Evolutionary conservation across 139 green algal genomes (phyloP).

Genomic region (Desmodesmus armatus): DNA sequence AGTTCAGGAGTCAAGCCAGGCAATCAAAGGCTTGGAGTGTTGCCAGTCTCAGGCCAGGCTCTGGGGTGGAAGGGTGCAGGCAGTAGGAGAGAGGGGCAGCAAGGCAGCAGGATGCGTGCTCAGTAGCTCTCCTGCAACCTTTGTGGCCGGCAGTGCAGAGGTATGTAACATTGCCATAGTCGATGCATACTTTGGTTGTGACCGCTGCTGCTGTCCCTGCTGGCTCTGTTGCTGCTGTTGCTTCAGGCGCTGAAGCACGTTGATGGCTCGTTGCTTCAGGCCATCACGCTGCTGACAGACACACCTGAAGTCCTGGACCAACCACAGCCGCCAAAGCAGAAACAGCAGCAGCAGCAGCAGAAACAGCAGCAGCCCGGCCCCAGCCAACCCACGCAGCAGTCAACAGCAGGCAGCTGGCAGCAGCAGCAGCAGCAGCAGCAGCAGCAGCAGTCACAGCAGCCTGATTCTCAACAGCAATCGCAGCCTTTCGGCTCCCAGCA

Average conservation of each 20-base stretch:
- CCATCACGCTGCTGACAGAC: slow-evolving; percentile 6
- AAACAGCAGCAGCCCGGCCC: background rate
- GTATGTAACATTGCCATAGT: no score
- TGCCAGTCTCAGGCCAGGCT: no score
- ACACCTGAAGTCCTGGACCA: slow-evolving; percentile 21
- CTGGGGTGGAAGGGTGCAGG: no score
- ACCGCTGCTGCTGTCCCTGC: background rate
- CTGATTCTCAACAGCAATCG: background rate
- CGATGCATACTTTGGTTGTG: no score
- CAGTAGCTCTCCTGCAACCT: no score
- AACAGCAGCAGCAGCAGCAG: slow-evolving; percentile 26
- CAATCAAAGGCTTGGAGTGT: no score
- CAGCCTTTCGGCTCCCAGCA: background rate
- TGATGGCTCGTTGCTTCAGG: background rate
- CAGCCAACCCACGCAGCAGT: slow-evolving; percentile 13
- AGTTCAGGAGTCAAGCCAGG: no score
- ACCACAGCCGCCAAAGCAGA: slow-evolving; percentile 6
- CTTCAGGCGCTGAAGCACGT: background rate
- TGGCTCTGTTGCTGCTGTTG: background rate
- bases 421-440: slow-evolving; percentile 20
- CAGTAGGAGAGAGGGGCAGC: no score
- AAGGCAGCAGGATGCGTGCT: no score
- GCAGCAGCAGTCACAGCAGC: background rate
- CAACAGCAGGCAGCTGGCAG: slow-evolving; percentile 21
- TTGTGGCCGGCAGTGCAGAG: no score